phyloP scores from a whole-genome alignment of 371 early-diverging fungal genomes.

The Chytridiales sp. region DNA sequence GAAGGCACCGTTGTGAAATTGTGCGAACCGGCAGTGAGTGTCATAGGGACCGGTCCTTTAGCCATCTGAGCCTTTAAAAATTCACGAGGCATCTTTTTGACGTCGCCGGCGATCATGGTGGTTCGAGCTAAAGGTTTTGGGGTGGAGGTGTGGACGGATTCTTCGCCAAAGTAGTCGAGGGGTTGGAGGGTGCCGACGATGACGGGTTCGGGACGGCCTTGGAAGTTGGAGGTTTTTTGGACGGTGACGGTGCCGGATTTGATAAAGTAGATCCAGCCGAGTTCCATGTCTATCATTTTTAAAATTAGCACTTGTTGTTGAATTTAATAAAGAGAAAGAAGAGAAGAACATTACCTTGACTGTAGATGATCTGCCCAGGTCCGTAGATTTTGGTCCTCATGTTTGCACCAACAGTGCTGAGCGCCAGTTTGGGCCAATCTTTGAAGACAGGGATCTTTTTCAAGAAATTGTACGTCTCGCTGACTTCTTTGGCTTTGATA shows the following conservation, averaged over 20 bases:
- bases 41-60: background rate
- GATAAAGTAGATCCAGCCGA: constrained; percentile 8
- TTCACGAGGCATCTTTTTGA: background rate
- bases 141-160: constrained; percentile 19
- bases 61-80: background rate
- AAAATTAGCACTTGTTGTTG: background rate
- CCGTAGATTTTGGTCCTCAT: constrained; percentile 1
- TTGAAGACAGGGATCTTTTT: constrained; percentile 33
- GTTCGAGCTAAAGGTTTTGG: background rate
- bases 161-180: constrained; percentile 29
- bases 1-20: background rate
- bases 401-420: constrained; percentile 5
- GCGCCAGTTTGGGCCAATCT: constrained; percentile 18
- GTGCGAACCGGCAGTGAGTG: background rate
- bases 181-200: constrained; percentile 17
- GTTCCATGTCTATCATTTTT: constrained; percentile 8
- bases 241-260: constrained; percentile 15
- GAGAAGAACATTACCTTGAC: constrained; percentile 2
- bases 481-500: constrained; percentile 37
- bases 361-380: constrained; percentile 12
- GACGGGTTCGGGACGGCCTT: background rate
- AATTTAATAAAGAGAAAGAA: background rate
- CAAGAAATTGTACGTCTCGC: constrained; percentile 33
- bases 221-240: background rate
- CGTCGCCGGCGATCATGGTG: constrained; percentile 18